These are phyloP conservation scores for Ogataea paraovalis DNA, from an alignment of 805 yeast genomes.

Conservation along the genomic window DNA sequence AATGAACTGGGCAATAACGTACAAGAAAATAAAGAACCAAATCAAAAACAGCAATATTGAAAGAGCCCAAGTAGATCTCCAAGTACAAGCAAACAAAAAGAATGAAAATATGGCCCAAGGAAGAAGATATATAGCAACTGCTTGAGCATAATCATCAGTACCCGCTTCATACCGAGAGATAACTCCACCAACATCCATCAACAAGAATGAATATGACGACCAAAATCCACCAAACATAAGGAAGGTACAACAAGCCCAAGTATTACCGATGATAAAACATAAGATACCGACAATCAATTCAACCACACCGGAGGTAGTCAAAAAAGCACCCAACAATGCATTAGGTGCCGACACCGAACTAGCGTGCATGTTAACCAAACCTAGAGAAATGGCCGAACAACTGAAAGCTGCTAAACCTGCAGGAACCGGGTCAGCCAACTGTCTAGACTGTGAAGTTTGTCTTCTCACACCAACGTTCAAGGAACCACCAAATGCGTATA, in stretches of 20 bases:
- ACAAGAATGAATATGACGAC: constrained; percentile 44
- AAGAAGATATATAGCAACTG: constrained; percentile 44
- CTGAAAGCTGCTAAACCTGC: constrained; percentile 50
- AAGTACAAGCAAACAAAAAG: constrained; percentile 41
- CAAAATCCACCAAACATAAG: constrained; percentile 55
- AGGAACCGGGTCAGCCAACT: constrained; percentile 47
- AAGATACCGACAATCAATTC: constrained; percentile 49
- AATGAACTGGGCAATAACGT: constrained; percentile 42
- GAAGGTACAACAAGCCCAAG: constrained; percentile 53
- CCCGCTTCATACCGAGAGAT: constrained; percentile 34
- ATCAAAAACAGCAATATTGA: constrained; percentile 38
- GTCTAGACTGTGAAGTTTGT: constrained; percentile 21
- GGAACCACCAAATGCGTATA: constrained; percentile 62
- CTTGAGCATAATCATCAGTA: constrained; percentile 36
- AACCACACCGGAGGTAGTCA: constrained; percentile 48
- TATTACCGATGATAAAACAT: constrained; percentile 47
- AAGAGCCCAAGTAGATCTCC: constrained; percentile 44
- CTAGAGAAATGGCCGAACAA: constrained; percentile 43
- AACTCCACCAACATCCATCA: constrained; percentile 42
- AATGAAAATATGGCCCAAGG: constrained; percentile 54
- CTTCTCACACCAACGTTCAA: constrained; percentile 39
- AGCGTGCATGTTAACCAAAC: constrained; percentile 44
- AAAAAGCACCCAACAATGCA: constrained; percentile 41
- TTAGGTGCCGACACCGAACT: constrained; percentile 41
- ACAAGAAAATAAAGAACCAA: constrained; percentile 42